Evolutionary conservation across 805 yeast species (phyloP), one percentile per base, ranked within the genome.

Genomic region (Candida montana): DNA sequence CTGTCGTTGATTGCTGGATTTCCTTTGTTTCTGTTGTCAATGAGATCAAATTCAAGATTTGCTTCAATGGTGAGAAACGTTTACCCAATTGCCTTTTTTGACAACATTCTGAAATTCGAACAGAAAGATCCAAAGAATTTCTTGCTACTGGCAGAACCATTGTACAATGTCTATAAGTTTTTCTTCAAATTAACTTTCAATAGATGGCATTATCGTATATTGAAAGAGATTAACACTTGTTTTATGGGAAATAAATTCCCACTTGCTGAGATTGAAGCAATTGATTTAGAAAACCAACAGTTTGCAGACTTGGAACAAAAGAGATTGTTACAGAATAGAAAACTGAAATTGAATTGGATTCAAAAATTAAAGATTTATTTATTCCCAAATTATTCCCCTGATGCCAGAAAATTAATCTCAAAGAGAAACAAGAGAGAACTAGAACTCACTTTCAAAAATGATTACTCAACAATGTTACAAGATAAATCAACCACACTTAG

Each of bases 171-270:
- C 3, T 61, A 61, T 33, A 32, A 40, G 7, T 16, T 48, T 3
- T 3, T 55, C 8, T 57, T 44, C 44, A 45, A 39, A 10, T 13
- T 56, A 18, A 52, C 62, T 0, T 36, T 59, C 23, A 67, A 69
- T 46, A 52, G 66, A 31, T 10, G 58, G 3, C 67, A 68, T 47
- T 68, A 64, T 42, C 53, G 53, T 15, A 61, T 64, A 64, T 54
- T 60, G 28, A 51, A 51, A 31, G 45, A 48, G 13, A 53, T 57
- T 1, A 67, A 61, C 38, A 68, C 69, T 1, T 59, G 58, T 41
- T 64, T 64, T 37, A 48, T 52, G 29, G 49, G 66, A 16, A 67
- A 61, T 43, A 48, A 60, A 24, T 33, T 65, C 8, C 54, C 67
- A 1, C 18, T 51, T 17, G 58, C 50, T 11, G 67, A 63, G 38